Conservation (phyloP, 2,329 filamentous ascomycete species). For the Acarospora socialis region DNA sequence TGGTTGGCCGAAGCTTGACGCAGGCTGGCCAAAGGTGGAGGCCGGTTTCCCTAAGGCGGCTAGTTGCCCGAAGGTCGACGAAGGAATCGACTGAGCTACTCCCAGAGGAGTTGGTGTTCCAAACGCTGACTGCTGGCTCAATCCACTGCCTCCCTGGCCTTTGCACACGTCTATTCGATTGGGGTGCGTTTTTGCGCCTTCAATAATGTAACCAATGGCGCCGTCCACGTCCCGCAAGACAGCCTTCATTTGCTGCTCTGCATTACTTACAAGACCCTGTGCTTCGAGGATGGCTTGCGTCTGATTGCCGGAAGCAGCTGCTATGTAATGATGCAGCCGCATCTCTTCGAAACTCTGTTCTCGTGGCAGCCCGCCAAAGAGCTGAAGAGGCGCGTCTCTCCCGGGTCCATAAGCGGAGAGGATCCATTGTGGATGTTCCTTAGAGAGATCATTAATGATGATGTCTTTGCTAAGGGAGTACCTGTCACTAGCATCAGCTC, state of each 20-base stretch:
- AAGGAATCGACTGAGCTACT: constrained; percentile 4
- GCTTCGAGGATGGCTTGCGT: constrained; percentile 38
- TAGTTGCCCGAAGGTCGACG: constrained; percentile 17
- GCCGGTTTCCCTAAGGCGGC: constrained; percentile 29
- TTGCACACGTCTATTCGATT: constrained; percentile 56
- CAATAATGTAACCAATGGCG: constrained; percentile 55
- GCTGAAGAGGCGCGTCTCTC: constrained; percentile 59
- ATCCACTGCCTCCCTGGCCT: constrained; percentile 15
- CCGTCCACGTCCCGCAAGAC: constrained; percentile 55
- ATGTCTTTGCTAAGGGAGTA: constrained; percentile 42
- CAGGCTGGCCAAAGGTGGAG: constrained; percentile 18
- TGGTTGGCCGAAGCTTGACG: constrained; percentile 14
- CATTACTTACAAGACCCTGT: constrained; percentile 44
- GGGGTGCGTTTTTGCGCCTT: constrained; percentile 54
- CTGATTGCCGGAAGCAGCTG: constrained; percentile 45
- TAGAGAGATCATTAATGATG: constrained; percentile 53
- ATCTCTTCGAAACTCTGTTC: constrained; percentile 87
- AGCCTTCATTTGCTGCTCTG: constrained; percentile 57
- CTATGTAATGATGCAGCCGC: constrained; percentile 55
- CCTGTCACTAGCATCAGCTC: too few relatives aligned
- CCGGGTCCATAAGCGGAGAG: constrained; percentile 76
- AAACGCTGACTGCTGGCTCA: constrained; percentile 4
- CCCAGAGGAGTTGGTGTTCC: constrained; percentile 6
- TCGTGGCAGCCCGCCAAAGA: constrained; percentile 64
- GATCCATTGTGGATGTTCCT: constrained; percentile 68